phyloP scores from a whole-genome alignment of 164 flowering plant genomes.

The Akebia trifoliata region DNA sequence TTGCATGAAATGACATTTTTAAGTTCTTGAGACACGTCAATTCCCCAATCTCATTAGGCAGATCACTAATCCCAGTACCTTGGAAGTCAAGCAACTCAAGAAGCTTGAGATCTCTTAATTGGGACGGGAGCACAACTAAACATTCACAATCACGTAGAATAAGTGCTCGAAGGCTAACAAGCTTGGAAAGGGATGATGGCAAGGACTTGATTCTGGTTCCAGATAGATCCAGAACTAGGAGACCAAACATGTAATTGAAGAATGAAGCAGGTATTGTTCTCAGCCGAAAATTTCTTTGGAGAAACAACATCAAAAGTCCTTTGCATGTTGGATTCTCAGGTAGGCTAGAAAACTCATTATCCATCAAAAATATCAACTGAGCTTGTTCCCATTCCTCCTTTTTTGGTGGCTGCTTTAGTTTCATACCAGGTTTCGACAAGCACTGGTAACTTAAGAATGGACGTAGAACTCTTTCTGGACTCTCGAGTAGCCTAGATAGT shows the following conservation, averaged over 20 bases:
- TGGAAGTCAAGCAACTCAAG: conserved; percentile 25
- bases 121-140: conserved; percentile 11
- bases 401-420: conserved; percentile 10
- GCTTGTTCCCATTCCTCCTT: conserved; percentile 17
- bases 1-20: conserved; percentile 14
- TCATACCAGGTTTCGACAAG: conserved; percentile 5
- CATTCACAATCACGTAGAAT: conserved; percentile 15
- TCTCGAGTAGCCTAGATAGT: not conserved
- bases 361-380: conserved; percentile 11
- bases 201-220: conserved; percentile 18
- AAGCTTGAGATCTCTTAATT: conserved; percentile 13
- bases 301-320: conserved; percentile 5
- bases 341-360: conserved; percentile 12
- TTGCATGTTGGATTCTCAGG: conserved; percentile 14
- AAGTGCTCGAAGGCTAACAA: conserved; percentile 12
- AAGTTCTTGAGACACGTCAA: conserved; percentile 8
- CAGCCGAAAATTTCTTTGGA: conserved; percentile 16
- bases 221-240: conserved; percentile 19
- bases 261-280: conserved; percentile 17
- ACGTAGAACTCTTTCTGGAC: not conserved
- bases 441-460: not conserved
- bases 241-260: conserved; percentile 19
- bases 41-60: conserved; percentile 11
- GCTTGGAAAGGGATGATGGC: conserved; percentile 13
- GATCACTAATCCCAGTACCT: conserved; percentile 10